Evolutionary conservation across 1,284 basidiomycete genomes (phyloP), one percentile per base, ranked within the genome.

Genomic region (Heliocybe sulcata): DNA sequence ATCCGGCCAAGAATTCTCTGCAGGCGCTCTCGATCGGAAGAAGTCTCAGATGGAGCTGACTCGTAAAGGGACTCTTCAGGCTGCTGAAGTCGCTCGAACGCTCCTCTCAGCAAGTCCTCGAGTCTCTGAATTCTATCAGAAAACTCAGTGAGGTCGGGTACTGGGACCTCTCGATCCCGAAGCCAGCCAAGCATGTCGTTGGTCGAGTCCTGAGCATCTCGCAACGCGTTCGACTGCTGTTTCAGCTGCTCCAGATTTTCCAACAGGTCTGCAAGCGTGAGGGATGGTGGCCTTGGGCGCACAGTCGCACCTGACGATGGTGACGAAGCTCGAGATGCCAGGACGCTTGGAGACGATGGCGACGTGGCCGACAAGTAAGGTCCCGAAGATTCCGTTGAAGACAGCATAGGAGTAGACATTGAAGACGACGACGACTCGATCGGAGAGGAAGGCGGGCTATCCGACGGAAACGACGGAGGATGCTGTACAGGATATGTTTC

Each of bases 181-280:
- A 81, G 63, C 48, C 80, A 74, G 26, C 77, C 71, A 42, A 80
- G 57, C 57, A 73, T 70, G 35, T 77, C 72, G 54, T 83, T 82
- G 3, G 83, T 78, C 0, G 76, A 70, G 0, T 68, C 61, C 64
- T 90, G 87, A 2, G 77, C 80, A 51, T 86, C 75, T 69, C 76
- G 74, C 16, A 90, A 65, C 2, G 71, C 76, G 2, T 69, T 68
- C 1, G 82, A 67, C 60, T 82, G 77, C 12, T 77, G 74, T 51
- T 76, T 72, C 42, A 89, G 72, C 11, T 71, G 72, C 14, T 76
- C 68, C 50, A 89, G 60, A 45, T 74, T 63, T 6, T 77, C 71
- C 9, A 75, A 71, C 27, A 83, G 61, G 29, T 72, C 68, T 1
- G 69, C 67, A 31, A 77, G 63, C 16, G 69, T 62, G 22, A 69